A percentile compares a stretch with the other conserved stretches of the same genome.
Evolutionary conservation across 2,329 filamentous ascomycete genomes (phyloP).

Genomic region (Anthostomella pinea): DNA sequence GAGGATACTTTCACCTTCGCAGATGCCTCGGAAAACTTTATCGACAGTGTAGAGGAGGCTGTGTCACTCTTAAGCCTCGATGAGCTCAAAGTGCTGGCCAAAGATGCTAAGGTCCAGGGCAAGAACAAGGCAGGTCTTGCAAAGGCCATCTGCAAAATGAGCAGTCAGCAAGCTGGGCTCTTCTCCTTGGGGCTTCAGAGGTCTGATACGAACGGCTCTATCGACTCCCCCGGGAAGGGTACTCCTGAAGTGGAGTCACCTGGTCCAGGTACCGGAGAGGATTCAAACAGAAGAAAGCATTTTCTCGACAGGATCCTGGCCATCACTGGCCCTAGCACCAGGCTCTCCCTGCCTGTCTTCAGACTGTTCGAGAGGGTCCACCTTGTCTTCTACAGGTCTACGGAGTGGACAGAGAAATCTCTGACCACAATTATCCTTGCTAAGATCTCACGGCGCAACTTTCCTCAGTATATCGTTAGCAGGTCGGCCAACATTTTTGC

Average conservation of each 20-base stretch:
- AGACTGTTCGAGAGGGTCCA: slow-evolving; percentile 92
- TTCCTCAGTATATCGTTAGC: slow-evolving; percentile 86
- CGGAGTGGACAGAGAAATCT: slow-evolving; percentile 96
- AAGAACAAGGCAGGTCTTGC: slow-evolving; percentile 84
- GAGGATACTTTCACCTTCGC: slow-evolving; percentile 70
- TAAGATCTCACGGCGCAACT: slow-evolving; percentile 82
- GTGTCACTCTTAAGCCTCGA: slow-evolving; percentile 79
- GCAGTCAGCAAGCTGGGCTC: slow-evolving; percentile 73
- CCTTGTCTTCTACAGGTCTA: slow-evolving; percentile 92
- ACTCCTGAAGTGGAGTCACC: slow-evolving; percentile 36
- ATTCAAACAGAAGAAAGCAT: slow-evolving; percentile 66
- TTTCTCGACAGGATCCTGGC: slow-evolving; percentile 75
- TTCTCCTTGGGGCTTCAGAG: slow-evolving; percentile 64
- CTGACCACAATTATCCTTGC: slow-evolving; percentile 92
- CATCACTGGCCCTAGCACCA: slow-evolving; percentile 78
- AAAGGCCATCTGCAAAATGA: slow-evolving; percentile 69
- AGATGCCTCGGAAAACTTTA: slow-evolving; percentile 69
- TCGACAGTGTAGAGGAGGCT: slow-evolving; percentile 79
- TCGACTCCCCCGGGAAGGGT: slow-evolving; percentile 43
- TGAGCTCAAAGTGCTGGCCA: slow-evolving; percentile 80
- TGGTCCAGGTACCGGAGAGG: slow-evolving; percentile 27
- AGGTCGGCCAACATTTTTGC: slow-evolving; percentile 86
- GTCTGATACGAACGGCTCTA: slow-evolving; percentile 58
- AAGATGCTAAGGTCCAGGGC: slow-evolving; percentile 80
- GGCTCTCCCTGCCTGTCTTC: slow-evolving; percentile 68